Conservation (phyloP, 129 eudicot species). For the Scalesia atractyloides region DNA sequence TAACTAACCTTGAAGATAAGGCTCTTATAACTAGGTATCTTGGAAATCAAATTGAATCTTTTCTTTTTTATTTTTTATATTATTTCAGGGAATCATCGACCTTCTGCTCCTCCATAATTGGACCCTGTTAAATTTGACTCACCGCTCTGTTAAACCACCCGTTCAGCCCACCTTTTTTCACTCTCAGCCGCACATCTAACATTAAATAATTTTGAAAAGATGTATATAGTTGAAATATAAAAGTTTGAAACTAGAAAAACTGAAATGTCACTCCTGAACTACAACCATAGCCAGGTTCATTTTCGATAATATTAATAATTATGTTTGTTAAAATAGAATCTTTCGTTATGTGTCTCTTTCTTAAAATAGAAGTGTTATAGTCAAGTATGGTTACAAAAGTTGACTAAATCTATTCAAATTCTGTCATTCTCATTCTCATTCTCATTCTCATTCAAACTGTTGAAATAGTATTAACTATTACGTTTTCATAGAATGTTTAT, state of each 20-base stretch:
- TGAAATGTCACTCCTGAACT: slow-evolving; percentile 21
- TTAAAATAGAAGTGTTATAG: too few species aligned
- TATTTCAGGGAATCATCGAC: slow-evolving; percentile 8
- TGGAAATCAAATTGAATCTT: slow-evolving; percentile 30
- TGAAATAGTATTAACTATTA: too few species aligned
- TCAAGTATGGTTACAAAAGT: too few species aligned
- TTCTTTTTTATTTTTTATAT: neutral
- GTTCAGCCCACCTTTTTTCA: neutral
- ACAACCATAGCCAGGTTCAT: slow-evolving; percentile 29
- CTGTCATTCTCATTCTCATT: too few species aligned
- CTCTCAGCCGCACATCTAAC: slow-evolving; percentile 5
- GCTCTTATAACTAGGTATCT: slow-evolving; percentile 31
- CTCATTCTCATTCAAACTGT: too few species aligned
- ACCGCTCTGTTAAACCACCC: slow-evolving; percentile 6
- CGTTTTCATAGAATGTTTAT: too few species aligned
- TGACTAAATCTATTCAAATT: too few species aligned
- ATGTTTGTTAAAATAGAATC: too few species aligned
- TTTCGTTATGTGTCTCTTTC: too few species aligned
- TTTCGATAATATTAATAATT: neutral
- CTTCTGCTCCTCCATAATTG: slow-evolving; percentile 39
- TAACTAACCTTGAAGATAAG: slow-evolving; percentile 33
- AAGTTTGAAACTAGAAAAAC: neutral
- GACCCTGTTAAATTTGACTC: slow-evolving; percentile 27
- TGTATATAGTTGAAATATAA: too few species aligned
- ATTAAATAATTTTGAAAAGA: neutral